phyloP scores from a whole-genome alignment of 306 rosid species.

The Pachyrhizus erosus region DNA sequence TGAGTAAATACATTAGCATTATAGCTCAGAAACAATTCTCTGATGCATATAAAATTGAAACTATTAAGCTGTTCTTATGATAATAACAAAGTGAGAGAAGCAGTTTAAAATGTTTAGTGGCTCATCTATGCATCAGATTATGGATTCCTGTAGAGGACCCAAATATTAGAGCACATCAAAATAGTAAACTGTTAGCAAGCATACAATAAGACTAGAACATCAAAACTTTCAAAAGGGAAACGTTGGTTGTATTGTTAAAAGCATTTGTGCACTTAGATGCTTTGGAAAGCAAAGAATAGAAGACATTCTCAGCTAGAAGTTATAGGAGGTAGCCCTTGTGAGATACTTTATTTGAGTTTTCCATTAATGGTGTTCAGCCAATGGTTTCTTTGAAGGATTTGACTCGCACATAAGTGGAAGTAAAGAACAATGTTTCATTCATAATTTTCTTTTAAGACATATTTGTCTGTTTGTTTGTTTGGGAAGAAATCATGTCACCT shows the following conservation, averaged over 20 bases:
- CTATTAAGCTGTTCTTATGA: not conserved
- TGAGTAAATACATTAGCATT: slow-evolving; percentile 22
- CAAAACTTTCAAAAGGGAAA: not conserved
- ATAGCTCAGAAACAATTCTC: not conserved
- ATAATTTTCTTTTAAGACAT: not conserved
- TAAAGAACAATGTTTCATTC: not conserved
- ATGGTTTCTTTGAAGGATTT: not conserved
- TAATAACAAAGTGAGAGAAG: not conserved
- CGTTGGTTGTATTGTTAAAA: not conserved
- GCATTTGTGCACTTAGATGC: not conserved
- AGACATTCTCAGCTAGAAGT: not conserved
- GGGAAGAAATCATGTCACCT: not conserved
- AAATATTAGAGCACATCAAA: not conserved
- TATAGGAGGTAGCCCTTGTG: not conserved
- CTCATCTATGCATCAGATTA: not conserved
- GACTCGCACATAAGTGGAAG: not conserved
- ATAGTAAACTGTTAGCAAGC: not conserved
- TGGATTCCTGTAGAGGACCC: not conserved
- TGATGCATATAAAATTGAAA: not conserved
- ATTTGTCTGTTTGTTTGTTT: not conserved
- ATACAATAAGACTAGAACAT: not conserved
- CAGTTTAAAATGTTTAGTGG: not conserved
- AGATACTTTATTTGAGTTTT: not conserved
- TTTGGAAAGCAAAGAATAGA: not conserved
- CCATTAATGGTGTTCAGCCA: not conserved